phyloP scores from a whole-genome alignment of 768 basidiomycete species.

The Lactifluus pinguis region DNA sequence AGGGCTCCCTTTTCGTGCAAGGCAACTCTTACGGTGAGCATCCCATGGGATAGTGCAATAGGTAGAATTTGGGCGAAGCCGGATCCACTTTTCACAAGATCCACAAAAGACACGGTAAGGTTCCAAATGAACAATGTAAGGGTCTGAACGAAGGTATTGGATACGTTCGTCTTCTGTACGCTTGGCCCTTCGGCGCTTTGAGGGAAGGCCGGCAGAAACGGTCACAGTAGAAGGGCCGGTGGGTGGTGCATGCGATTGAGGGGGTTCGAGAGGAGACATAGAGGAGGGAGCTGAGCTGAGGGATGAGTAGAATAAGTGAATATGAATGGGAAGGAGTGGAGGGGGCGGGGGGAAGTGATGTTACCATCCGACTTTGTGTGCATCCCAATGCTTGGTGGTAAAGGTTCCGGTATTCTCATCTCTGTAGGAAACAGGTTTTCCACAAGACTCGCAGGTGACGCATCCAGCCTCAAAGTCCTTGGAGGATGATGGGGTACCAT shows the following conservation, averaged over 20 bases:
- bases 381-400: conserved; percentile 59
- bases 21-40: conserved; percentile 73
- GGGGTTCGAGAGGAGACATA: not conserved
- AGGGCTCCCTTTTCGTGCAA: conserved; percentile 76
- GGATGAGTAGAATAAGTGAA: not conserved
- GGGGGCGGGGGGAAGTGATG: not conserved
- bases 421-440: conserved; percentile 52
- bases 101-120: conserved; percentile 73
- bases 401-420: conserved; percentile 56
- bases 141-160: conserved; percentile 56
- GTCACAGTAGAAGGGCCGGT: not conserved
- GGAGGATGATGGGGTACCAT: conserved; percentile 5
- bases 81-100: conserved; percentile 78
- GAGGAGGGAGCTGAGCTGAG: not conserved
- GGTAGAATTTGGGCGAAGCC: conserved; percentile 76
- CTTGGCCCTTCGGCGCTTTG: conserved; percentile 63
- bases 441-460: conserved; percentile 58
- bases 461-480: conserved; percentile 56
- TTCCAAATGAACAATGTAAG: conserved; percentile 73
- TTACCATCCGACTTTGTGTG: conserved; percentile 53
- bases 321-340: not conserved
- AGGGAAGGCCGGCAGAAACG: conserved; percentile 13
- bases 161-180: conserved; percentile 72
- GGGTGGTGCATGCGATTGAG: not conserved
- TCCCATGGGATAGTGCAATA: conserved; percentile 89